Evolutionary conservation across 768 basidiomycete genomes (phyloP).

Genomic region (Hypsizygus marmoreus): DNA sequence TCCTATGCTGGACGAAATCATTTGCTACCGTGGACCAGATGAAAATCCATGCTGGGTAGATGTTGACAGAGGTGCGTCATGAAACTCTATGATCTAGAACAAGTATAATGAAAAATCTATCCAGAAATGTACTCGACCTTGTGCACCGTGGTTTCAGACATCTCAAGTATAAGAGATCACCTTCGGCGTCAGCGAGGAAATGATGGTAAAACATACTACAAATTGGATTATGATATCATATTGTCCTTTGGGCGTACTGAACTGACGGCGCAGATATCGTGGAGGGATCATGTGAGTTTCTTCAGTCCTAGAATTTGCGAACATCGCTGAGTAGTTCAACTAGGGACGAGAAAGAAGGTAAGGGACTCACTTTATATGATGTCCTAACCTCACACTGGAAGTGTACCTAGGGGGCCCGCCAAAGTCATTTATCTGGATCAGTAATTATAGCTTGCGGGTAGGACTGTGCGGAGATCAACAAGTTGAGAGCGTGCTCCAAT

Average conservation of each 20-base stretch:
- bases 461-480: no score
- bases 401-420: no score
- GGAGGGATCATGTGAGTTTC: slow-evolving; percentile 20
- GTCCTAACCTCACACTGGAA: no score
- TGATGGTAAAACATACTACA: slow-evolving; percentile 11
- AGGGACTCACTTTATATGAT: no score
- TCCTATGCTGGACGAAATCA: slow-evolving; percentile 6
- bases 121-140: slow-evolving; percentile 12
- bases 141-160: slow-evolving; percentile 14
- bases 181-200: slow-evolving; percentile 2
- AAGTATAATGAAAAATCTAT: no score
- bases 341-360: slow-evolving; percentile 13
- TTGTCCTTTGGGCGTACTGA: slow-evolving; percentile 23
- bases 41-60: slow-evolving; percentile 17
- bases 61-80: slow-evolving; percentile 13
- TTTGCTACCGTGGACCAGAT: slow-evolving; percentile 10
- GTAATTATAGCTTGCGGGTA: no score
- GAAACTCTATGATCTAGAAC: no score
- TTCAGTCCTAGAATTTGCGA: neutral
- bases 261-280: slow-evolving; percentile 21
- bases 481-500: no score
- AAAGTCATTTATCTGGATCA: no score
- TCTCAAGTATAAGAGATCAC: slow-evolving; percentile 3
- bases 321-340: neutral
- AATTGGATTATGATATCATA: slow-evolving; percentile 19